These are phyloP conservation scores for Arabis alpina DNA, from an alignment of 345 rosid species.

Conservation along the genomic window DNA sequence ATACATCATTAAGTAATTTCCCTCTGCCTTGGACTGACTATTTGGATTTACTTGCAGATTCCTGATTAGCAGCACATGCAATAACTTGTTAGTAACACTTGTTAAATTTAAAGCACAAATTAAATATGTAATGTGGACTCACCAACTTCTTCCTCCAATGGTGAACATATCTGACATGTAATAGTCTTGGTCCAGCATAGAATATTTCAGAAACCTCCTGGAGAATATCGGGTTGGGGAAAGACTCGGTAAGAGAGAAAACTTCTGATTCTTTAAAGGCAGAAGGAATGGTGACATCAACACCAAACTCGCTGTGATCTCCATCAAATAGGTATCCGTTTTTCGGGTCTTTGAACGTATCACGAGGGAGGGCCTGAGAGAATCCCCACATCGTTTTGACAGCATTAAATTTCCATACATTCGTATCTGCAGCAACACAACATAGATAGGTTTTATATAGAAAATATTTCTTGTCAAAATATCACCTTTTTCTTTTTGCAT, in stretches of 20 bases:
- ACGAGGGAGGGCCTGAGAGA: not conserved
- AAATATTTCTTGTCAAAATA: too few relatives aligned
- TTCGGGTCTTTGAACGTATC: not conserved
- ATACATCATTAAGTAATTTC: too few relatives aligned
- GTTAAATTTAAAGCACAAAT: too few relatives aligned
- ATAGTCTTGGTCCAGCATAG: not conserved
- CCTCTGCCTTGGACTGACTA: too few relatives aligned
- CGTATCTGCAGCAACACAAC: too few relatives aligned
- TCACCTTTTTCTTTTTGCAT: too few relatives aligned
- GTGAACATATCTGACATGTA: too few relatives aligned
- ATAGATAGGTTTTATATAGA: too few relatives aligned
- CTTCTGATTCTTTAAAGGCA: not conserved
- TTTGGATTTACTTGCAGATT: too few relatives aligned
- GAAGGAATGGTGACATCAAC: slow-evolving; percentile 14
- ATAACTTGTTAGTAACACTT: too few relatives aligned
- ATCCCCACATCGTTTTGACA: slow-evolving; percentile 28
- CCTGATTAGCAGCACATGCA: too few relatives aligned
- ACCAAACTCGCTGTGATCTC: slow-evolving; percentile 23
- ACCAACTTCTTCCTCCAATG: slow-evolving; percentile 3
- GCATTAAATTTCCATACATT: not conserved
- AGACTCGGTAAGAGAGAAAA: not conserved
- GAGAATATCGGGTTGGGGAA: not conserved
- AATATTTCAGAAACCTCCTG: not conserved
- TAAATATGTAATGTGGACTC: not conserved
- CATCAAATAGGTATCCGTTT: slow-evolving; percentile 4